Evolutionary conservation across 176 grass and related monocot species (phyloP), one percentile per base, ranked within the genome.

Genomic region (Pharus latifolius): DNA sequence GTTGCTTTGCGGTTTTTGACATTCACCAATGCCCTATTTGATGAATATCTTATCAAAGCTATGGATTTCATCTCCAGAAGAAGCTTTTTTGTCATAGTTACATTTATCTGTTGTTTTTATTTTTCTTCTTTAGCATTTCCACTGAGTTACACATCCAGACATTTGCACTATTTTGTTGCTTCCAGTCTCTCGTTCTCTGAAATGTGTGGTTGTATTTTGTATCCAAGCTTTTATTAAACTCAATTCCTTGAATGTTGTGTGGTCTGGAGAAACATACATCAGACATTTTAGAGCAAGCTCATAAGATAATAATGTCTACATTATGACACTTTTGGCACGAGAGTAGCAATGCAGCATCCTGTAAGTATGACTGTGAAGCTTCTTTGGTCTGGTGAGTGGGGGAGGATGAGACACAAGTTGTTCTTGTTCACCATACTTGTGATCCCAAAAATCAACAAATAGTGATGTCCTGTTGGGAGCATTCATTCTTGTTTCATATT

Each of bases 51-150:
- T 12, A 75, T 51, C 49, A 72, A 73, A 69, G 85, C 82, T 74
- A 88, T 85, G 90, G 85, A 80, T 77, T 85, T 26, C 11, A 54
- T 62, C 65, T 92, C 90, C 90, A 92, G 48, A 40, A 83, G 85
- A 83, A 59, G 70, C 85, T 72, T 42, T 80, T 76, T 63, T 83
- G 90, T 92, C 82, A 92, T 92, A 92, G 90, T 92, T 92, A 86
- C 90, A 75, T 80, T 82, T 72, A 78, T 85, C 62, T 24, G 4
- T 34, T 69, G 35, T 75, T 16, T 62, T n/a, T 61, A 9, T 41
- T 18, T 52, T 76, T 28, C 2, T n/a, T 68, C 18, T 5, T 18
- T 70, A 33, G 57, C 66, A 18, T 51, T 6, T 48, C 16, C 67
- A n/a, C 19, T 14, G 60, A 65, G 1, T 60, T 20, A 8, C 4